These are phyloP conservation scores for Pterocarpus macrocarpus DNA, from an alignment of 306 rosid species.

Conservation along the genomic window DNA sequence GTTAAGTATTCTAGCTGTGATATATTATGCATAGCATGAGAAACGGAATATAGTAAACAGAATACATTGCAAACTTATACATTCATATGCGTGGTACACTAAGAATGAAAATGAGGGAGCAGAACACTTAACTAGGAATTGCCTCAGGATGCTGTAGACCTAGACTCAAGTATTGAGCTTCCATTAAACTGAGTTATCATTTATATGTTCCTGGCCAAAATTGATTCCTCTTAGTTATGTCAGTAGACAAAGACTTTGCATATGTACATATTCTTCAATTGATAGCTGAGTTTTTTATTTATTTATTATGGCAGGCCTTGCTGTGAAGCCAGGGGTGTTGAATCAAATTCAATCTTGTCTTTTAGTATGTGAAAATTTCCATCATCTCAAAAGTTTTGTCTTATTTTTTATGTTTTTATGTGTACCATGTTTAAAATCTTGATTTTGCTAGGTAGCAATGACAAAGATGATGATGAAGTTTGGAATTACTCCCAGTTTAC, in stretches of 20 bases:
- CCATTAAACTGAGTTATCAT: constrained; percentile 30
- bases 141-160: neutral
- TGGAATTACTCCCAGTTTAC: constrained; percentile 64
- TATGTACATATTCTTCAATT: constrained; percentile 8
- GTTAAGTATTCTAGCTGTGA: constrained; percentile 2
- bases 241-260: constrained; percentile 7
- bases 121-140: constrained; percentile 22
- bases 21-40: neutral
- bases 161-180: constrained; percentile 13
- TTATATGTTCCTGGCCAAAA: constrained; percentile 1
- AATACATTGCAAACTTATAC: constrained; percentile 17
- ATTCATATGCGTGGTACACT: neutral
- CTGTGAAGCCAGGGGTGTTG: constrained; percentile 81
- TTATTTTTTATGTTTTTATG: constrained; percentile 19
- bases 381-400: constrained; percentile 26
- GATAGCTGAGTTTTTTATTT: constrained; percentile 18
- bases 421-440: constrained; percentile 39
- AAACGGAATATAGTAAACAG: neutral
- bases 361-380: constrained; percentile 64
- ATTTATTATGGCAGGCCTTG: constrained; percentile 72
- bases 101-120: constrained; percentile 22
- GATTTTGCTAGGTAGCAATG: constrained; percentile 67
- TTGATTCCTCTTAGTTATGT: constrained; percentile 12
- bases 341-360: constrained; percentile 72
- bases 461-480: constrained; percentile 77